Evolutionary conservation across 495 filamentous ascomycete genomes (phyloP).

Genomic region (Geoglossum glabrum): DNA sequence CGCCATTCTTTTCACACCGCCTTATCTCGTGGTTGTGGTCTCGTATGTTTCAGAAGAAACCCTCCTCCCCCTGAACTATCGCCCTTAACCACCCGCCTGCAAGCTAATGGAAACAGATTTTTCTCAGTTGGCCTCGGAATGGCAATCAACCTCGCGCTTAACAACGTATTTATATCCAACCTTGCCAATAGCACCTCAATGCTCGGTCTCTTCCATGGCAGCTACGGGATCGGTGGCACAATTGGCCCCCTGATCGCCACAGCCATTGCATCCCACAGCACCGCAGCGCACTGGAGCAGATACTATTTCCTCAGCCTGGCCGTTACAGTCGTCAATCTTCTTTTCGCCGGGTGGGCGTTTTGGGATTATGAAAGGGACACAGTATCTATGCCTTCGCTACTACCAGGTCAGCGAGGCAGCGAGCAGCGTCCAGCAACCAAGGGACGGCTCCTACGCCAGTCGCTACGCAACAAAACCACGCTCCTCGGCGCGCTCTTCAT

Average conservation of each 20-base stretch:
- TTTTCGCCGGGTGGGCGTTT: constrained; percentile 35
- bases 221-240: constrained; percentile 37
- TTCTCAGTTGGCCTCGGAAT: constrained; percentile 1
- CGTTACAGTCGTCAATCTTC: constrained; percentile 28
- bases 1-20: constrained; percentile 41
- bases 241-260: constrained; percentile 37
- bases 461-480: constrained; percentile 38
- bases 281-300: constrained; percentile 22
- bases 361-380: constrained; percentile 34
- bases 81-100: background rate
- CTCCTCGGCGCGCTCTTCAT: constrained; percentile 56
- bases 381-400: background rate
- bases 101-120: background rate
- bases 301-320: constrained; percentile 40
- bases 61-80: background rate
- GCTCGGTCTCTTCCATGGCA: constrained; percentile 35
- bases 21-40: constrained; percentile 44
- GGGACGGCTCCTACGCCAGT: constrained; percentile 20
- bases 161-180: constrained; percentile 37
- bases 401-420: constrained; percentile 12
- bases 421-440: constrained; percentile 9
- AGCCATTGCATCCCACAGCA: constrained; percentile 28
- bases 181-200: constrained; percentile 42
- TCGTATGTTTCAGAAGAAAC: background rate
- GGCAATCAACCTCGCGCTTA: constrained; percentile 2